Evolutionary conservation across 495 filamentous ascomycete genomes (phyloP).

Genomic region (Tetracladium setigerum): DNA sequence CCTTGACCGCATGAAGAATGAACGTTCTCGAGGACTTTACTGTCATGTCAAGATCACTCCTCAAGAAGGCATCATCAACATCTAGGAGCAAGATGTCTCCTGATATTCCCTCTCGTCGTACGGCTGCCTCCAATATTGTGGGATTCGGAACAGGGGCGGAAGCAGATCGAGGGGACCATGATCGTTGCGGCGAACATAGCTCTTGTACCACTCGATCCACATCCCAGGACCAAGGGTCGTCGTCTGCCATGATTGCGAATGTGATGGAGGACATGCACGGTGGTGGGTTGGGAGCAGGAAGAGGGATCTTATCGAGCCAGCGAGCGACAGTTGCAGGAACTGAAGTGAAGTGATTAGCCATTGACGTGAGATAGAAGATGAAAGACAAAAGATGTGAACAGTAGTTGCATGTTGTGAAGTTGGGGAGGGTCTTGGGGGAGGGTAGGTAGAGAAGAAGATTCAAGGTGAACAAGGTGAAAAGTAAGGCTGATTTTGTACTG

Average conservation of each 20-base stretch:
- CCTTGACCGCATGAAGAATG: conserved; percentile 37
- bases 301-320: conserved; percentile 11
- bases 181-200: conserved; percentile 46
- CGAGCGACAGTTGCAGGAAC: not conserved
- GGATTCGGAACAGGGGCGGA: conserved; percentile 38
- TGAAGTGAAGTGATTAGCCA: conserved; percentile 15
- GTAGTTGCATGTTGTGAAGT: no score
- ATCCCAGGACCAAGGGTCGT: conserved; percentile 62
- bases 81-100: conserved; percentile 52
- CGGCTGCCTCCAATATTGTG: conserved; percentile 36
- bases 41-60: conserved; percentile 42
- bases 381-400: not conserved
- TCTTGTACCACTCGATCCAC: conserved; percentile 57
- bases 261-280: not conserved
- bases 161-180: conserved; percentile 30
- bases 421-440: no score
- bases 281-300: not conserved
- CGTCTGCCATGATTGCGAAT: conserved; percentile 4
- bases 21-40: conserved; percentile 36
- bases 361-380: not conserved
- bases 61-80: conserved; percentile 36
- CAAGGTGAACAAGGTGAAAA: no score
- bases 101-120: conserved; percentile 53
- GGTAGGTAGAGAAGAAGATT: no score
- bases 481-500: no score